A percentile compares a stretch with the other conserved stretches of the same genome.
Conservation (phyloP, 2,329 filamentous ascomycete genomes). For the Fusarium phyllophilum region DNA sequence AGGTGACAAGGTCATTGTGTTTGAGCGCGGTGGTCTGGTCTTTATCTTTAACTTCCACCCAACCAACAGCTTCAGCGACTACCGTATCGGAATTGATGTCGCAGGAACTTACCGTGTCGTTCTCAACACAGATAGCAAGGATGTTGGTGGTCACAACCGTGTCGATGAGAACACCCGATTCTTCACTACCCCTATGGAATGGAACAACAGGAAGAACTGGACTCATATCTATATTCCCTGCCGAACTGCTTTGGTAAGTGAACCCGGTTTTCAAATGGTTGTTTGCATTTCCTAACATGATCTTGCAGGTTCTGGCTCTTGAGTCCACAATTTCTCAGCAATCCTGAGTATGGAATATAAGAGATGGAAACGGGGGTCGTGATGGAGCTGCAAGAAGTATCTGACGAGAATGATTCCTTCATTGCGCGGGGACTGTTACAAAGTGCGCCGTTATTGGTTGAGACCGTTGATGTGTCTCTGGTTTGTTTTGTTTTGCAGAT, state of each 20-base stretch:
- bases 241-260: constrained; percentile 81
- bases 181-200: constrained; percentile 89
- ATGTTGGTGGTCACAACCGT: constrained; percentile 82
- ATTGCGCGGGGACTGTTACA: neutral
- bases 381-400: neutral
- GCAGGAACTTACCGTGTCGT: constrained; percentile 88
- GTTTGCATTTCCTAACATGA: neutral
- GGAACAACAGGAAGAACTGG: constrained; percentile 92
- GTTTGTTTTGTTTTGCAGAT: constrained; percentile 10
- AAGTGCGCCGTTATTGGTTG: neutral
- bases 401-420: neutral
- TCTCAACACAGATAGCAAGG: constrained; percentile 80
- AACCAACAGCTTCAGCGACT: constrained; percentile 86
- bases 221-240: constrained; percentile 90
- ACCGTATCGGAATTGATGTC: constrained; percentile 87
- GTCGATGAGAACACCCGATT: constrained; percentile 85
- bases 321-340: constrained; percentile 46
- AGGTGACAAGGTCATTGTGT: constrained; percentile 92
- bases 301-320: constrained; percentile 62
- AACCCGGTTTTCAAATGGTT: neutral
- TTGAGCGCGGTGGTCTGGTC: constrained; percentile 88
- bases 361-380: neutral
- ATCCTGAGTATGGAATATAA: constrained; percentile 1
- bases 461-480: neutral
- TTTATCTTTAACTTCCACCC: constrained; percentile 98